A percentile compares a stretch with the other conserved stretches of the same genome.
Conservation (phyloP, 2,329 filamentous ascomycete genomes). For the Fusarium transvaalense region DNA sequence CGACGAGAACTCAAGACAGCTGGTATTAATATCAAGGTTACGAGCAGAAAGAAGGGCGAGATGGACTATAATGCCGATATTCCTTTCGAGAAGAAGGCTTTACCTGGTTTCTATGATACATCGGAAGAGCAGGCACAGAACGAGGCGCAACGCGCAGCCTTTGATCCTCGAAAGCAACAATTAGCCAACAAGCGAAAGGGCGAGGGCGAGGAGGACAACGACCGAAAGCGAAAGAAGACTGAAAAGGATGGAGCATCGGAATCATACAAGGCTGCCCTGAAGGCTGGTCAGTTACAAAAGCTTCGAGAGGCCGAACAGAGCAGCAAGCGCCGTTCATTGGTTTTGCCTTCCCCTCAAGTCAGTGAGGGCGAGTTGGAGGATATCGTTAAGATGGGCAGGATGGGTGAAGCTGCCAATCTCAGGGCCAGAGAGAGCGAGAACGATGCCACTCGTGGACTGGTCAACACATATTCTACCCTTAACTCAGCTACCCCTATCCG, state of each 20-base stretch:
- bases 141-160: constrained; percentile 84
- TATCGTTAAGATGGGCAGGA: constrained; percentile 98
- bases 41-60: constrained; percentile 90
- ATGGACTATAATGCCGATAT: constrained; percentile 99
- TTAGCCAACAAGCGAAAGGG: constrained; percentile 93
- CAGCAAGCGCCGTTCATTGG: constrained; percentile 88
- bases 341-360: constrained; percentile 89
- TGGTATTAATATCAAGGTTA: constrained; percentile 97
- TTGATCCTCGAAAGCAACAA: constrained; percentile 94
- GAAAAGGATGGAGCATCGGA: constrained; percentile 85
- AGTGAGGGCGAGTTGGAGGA: constrained; percentile 94
- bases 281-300: constrained; percentile 93
- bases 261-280: constrained; percentile 86
- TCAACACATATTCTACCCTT: constrained; percentile 87
- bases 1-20: constrained; percentile 96
- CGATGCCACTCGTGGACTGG: constrained; percentile 83
- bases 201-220: constrained; percentile 85
- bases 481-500: constrained; percentile 88
- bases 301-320: constrained; percentile 96
- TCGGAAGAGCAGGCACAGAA: constrained; percentile 83
- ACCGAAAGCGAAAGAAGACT: constrained; percentile 88
- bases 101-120: constrained; percentile 93
- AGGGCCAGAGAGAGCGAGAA: constrained; percentile 84
- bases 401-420: constrained; percentile 85
- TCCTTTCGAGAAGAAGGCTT: constrained; percentile 93